These are phyloP conservation scores for Chaetomiaceae sp. DNA, from an alignment of 2,329 filamentous ascomycete species.

Conservation along the genomic window DNA sequence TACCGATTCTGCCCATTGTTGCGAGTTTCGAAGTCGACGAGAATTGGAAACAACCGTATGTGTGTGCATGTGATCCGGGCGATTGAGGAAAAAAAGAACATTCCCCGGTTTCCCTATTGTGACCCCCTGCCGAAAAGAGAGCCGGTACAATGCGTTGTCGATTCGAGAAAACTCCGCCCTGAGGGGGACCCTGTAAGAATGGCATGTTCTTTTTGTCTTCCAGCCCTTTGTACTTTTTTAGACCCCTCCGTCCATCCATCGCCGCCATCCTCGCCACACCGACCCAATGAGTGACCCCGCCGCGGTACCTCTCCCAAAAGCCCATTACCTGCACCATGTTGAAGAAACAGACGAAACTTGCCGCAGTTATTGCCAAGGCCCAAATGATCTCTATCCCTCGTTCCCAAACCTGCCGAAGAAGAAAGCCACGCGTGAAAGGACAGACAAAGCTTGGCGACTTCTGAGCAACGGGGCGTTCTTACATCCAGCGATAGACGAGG, in stretches of 20 bases:
- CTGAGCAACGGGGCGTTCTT: conserved; percentile 1
- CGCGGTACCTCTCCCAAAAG: conserved; percentile 38
- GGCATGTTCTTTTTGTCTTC: conserved; percentile 37
- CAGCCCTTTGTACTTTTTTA: conserved; percentile 38
- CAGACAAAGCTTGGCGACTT: conserved; percentile 7
- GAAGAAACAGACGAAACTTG: conserved; percentile 38
- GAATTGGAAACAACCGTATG: conserved; percentile 17
- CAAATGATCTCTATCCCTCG: conserved; percentile 43
- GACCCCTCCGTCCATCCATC: conserved; percentile 28
- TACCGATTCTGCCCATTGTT: conserved; percentile 14
- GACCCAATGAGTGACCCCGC: conserved; percentile 20
- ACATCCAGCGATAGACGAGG: conserved; percentile 9
- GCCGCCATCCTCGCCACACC: conserved; percentile 32
- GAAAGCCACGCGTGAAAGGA: conserved; percentile 27
- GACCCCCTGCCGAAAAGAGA: conserved; percentile 15
- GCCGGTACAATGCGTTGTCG: conserved; percentile 22
- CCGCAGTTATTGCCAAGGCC: conserved; percentile 43
- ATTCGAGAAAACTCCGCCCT: conserved; percentile 30
- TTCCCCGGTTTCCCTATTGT: conserved; percentile 9
- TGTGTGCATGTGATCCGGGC: conserved; percentile 7
- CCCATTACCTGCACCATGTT: conserved; percentile 36
- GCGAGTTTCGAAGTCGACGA: conserved; percentile 16
- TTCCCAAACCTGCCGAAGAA: conserved; percentile 38
- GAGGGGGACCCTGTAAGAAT: conserved; percentile 30
- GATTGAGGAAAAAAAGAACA: conserved; percentile 12